Conservation (phyloP, 345 rosid genomes). For the Carallia brachiata region DNA sequence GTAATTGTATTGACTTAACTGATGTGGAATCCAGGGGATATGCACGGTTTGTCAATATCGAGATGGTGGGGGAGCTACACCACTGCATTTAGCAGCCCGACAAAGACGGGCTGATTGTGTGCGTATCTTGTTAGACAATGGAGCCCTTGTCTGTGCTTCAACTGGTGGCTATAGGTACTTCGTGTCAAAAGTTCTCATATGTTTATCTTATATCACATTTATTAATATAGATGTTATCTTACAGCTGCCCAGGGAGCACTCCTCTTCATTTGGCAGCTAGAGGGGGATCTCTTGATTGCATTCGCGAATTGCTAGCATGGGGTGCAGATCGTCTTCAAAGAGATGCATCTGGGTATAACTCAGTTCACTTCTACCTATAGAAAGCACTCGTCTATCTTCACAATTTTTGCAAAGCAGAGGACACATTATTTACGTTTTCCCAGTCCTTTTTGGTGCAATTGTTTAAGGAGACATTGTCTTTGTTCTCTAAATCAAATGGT, state of each 20-base stretch:
- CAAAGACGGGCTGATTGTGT: slow-evolving; percentile 87
- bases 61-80: slow-evolving; percentile 91
- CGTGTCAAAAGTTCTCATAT: background rate
- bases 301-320: slow-evolving; percentile 88
- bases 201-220: background rate
- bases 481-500: background rate
- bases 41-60: slow-evolving; percentile 89
- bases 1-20: background rate
- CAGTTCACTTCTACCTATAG: background rate
- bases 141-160: slow-evolving; percentile 94
- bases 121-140: slow-evolving; percentile 72
- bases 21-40: slow-evolving; percentile 63
- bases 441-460: too few relatives aligned
- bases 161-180: slow-evolving; percentile 90
- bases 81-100: slow-evolving; percentile 91
- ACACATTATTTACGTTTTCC: background rate
- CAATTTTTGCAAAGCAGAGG: background rate
- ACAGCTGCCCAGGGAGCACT: slow-evolving; percentile 83
- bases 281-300: slow-evolving; percentile 94
- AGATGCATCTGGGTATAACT: slow-evolving; percentile 82
- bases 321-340: slow-evolving; percentile 96
- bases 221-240: slow-evolving; percentile 24
- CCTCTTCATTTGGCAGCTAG: slow-evolving; percentile 99
- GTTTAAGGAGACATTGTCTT: too few relatives aligned
- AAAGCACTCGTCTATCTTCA: too few relatives aligned